Evolutionary conservation across 257 asterid genomes (phyloP), one percentile per base, ranked within the genome.

Genomic region (Solanum dulcamara): DNA sequence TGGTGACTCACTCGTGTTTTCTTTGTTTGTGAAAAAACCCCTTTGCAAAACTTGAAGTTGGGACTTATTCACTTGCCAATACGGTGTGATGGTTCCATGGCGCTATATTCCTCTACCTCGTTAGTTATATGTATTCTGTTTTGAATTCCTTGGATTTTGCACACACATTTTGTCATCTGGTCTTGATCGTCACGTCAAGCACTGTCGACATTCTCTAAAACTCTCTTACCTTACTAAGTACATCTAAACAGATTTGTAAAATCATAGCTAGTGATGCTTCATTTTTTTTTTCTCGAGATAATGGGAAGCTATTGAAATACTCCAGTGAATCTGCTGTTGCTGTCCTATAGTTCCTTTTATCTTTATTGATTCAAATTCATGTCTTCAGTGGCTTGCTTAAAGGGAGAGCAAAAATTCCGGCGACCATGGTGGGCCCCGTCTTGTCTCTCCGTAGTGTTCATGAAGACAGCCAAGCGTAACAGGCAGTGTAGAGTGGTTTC

Each of bases 381-480:
- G 35, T 57, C 24, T 81, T 57, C 79, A 96, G 99, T 96, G 90
- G 99, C 99, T 60, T 96, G 99, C 93, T 93, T 97, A 91, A 97
- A 95, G 91, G 99, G 99, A 88, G 99, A 97, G 89, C 98, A 97
- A 88, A 95, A 89, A 88, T 91, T 95, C 17, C 94, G 93, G 15
- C 88, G 93, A 87, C 99, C 98, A 6, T 97, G 99, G 99, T 95
- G 99, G 99, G 98, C 98, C 17, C 98, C 98, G 2, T 87, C 97
- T 57, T 97, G 97, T 86, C 91, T 96, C 42, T 89, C 98, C 0
- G 80, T 89, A 8, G 91, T 95, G 67, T 96, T 89, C 75, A 89
- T 90, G 70, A 92, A 93, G 88, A 94, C 94, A 20, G 98, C 95
- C 17, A 95, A 94, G 86, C 96, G 97, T 79, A 95, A 93, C 90